phyloP scores from a whole-genome alignment of 352 stramenopile species.

The Globisporangium carolinianum region DNA sequence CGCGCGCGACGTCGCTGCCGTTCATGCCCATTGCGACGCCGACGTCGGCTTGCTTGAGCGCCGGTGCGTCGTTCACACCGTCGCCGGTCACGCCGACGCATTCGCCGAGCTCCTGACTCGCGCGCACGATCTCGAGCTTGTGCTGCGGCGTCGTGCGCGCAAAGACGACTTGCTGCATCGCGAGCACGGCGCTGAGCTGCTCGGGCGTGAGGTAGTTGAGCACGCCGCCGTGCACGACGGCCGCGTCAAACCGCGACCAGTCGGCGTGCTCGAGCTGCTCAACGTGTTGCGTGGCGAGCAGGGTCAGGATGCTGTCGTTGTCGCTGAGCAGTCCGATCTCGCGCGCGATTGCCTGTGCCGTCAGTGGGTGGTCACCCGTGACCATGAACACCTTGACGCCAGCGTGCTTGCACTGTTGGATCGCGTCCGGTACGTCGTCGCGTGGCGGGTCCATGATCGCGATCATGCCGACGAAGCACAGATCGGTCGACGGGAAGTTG shows the following conservation, averaged over 20 bases:
- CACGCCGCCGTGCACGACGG: constrained; percentile 51
- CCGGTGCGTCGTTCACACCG: constrained; percentile 57
- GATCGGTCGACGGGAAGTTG: constrained; percentile 26
- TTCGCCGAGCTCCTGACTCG: constrained; percentile 30
- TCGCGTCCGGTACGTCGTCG: constrained; percentile 62
- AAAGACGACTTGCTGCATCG: constrained; percentile 86
- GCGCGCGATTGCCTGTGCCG: constrained; percentile 76
- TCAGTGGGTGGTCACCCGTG: constrained; percentile 87
- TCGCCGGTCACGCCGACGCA: constrained; percentile 78
- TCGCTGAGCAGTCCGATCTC: constrained; percentile 80
- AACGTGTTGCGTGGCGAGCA: constrained; percentile 10
- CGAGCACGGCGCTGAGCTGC: constrained; percentile 24
- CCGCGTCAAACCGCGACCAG: constrained; percentile 31
- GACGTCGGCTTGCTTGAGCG: constrained; percentile 86
- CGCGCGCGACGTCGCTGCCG: constrained; percentile 91
- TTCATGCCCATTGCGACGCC: constrained; percentile 95
- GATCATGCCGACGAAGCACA: constrained; percentile 87
- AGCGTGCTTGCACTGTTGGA: constrained; percentile 71
- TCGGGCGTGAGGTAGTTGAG: constrained; percentile 25
- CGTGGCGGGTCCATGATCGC: constrained; percentile 91
- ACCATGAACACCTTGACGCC: constrained; percentile 91
- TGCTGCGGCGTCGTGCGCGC: constrained; percentile 89
- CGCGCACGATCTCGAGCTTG: constrained; percentile 76
- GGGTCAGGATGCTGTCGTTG: constrained; percentile 28
- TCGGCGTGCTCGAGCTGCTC: constrained; percentile 14